Conservation (phyloP, 441 rosid genomes). For the Adansonia grandidieri region DNA sequence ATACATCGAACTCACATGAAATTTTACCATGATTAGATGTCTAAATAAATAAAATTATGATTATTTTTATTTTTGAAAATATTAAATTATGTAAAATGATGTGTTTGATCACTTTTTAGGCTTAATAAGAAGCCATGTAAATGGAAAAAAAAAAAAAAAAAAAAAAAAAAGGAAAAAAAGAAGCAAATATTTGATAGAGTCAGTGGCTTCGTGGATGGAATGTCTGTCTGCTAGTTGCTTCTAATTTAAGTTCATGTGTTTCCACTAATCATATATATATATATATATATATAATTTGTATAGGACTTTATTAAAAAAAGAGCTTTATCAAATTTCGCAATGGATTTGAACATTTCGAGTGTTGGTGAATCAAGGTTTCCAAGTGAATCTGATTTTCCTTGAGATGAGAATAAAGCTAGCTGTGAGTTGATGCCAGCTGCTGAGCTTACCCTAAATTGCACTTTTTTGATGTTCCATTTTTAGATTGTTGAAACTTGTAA, state of each 20-base stretch:
- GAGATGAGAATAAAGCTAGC: neutral
- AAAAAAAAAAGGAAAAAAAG: neutral
- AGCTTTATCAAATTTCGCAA: conserved; percentile 4
- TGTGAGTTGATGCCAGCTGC: neutral
- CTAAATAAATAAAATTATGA: neutral
- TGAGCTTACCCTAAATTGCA: conserved; percentile 8
- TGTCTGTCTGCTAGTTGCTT: conserved; percentile 31
- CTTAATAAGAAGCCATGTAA: neutral
- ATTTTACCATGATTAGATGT: no score
- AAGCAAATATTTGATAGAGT: conserved; percentile 1
- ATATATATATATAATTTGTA: neutral
- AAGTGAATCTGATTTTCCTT: conserved; percentile 14
- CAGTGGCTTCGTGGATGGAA: conserved; percentile 32
- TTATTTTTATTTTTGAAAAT: neutral
- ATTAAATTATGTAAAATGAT: neutral
- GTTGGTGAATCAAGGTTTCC: conserved; percentile 3
- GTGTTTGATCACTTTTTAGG: conserved; percentile 19
- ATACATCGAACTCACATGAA: no score
- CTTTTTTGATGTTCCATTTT: neutral
- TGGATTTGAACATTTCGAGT: conserved; percentile 20
- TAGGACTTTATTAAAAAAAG: neutral
- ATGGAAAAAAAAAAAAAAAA: neutral
- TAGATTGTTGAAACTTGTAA: neutral
- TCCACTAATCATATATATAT: conserved; percentile 24
- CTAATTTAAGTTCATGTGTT: conserved; percentile 26